Evolutionary conservation across 2,329 filamentous ascomycete genomes (phyloP), one percentile per base, ranked within the genome.

Genomic region (Pseudocercospora vitis): DNA sequence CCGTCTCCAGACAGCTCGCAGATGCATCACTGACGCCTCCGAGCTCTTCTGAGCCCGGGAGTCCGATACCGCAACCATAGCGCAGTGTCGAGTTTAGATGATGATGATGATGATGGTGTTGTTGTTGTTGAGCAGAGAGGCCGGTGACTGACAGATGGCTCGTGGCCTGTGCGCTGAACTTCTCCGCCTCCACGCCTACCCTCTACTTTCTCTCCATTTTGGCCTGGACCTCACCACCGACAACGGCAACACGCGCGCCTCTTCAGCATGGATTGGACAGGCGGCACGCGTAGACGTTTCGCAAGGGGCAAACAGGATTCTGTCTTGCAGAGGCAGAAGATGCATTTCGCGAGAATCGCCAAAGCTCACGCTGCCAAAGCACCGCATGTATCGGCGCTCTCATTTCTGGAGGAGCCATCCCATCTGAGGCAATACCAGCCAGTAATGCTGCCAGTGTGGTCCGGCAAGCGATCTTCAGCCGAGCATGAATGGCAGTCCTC

Each of bases 201-300:
- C n/a, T n/a, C n/a, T n/a, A n/a, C n/a, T n/a, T n/a, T n/a, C n/a
- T n/a, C 33, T 21, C 21, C 33, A 37, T 37, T 9, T 11, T 7
- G 21, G 16, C 33, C 4, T 11, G 19, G 37, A 3, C 16, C 18
- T 39, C 35, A 39, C 11, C 35, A 11, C 18, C 11, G 11, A 4
- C 14, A 16, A 35, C 33, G 33, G 19, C 18, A 6, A 4, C 24
- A 32, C 28, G 21, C 24, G 26, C 44, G 44, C 32, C 26, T 19
- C 26, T 44, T 4, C 14, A 50, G n/a, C 16, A 78, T 79, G 76
- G 77, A 78, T 51, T 79, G 76, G 76, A 78, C 74, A 0, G 76
- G 76, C 23, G 76, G 76, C 3, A 70, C 69, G 5, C 60, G 65
- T 26, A 59, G 60, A n/a, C 58, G 65, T 2, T 68, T 60, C 47